Evolutionary conservation across 1,284 basidiomycete genomes (phyloP), one percentile per base, ranked within the genome.

Genomic region (Ceratobasidium sp.): DNA sequence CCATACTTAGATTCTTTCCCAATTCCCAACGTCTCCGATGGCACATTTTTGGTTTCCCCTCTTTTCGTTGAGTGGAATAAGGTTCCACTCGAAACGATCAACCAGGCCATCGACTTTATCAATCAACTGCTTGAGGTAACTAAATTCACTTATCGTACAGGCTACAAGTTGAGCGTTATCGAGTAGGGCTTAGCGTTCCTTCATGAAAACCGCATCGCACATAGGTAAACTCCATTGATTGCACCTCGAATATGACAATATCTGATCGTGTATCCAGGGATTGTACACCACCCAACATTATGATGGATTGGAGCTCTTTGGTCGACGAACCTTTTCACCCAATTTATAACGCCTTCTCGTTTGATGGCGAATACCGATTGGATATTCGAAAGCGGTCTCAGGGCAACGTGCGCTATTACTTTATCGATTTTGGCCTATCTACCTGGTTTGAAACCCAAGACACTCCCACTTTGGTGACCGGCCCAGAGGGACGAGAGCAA

Each of bases 381-480:
- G 32, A 58, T 2, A 62, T 63, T 23, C 11, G 6, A 4, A n/a
- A 8, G 16, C 32, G 43, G 5, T n/a, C 26, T 13, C 49, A 26
- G 16, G 3, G 16, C 11, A 62, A 46, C 1, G 71, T 75, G 1
- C n/a, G 54, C 0, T 75, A 75, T 43, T 75, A 67, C 32, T 73
- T 67, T 18, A 73, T 75, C 38, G 73, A 75, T 44, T 75, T 74
- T 49, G 74, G 73, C 0, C 62, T 75, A 14, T 74, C 73, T 16
- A 41, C 61, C 6, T 54, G 61, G 0, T 70, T 64, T 26, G 18
- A 38, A 16, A 55, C 30, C 32, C 2, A n/a, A 23, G 52, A 67
- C 2, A 67, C 61, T 1, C 35, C 41, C 16, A n/a, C 52, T 11
- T 23, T 64, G 18, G 71, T 72, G 4, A 50, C 47, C 1, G 71